Conservation (phyloP, 1,139 yeast genomes). For the Yamadazyma blattariae region DNA sequence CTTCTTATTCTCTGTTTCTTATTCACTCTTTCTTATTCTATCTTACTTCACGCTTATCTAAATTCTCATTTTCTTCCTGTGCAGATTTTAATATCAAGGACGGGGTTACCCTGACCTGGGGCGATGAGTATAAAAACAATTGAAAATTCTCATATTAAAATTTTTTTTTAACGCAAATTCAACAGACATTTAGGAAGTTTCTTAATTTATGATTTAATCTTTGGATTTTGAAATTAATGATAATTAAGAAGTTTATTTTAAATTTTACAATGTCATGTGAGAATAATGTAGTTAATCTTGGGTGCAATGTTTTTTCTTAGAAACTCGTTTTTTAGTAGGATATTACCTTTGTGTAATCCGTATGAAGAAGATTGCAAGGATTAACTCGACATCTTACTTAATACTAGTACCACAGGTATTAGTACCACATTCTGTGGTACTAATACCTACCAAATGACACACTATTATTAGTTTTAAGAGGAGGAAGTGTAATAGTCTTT, state of each 20-base stretch:
- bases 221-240: constrained; percentile 4
- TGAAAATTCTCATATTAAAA: no score
- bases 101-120: constrained; percentile 7
- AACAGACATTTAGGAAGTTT: constrained; percentile 53
- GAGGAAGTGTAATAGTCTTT: no score
- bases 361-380: constrained; percentile 80
- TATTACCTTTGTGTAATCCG: constrained; percentile 81
- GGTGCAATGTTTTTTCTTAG: constrained; percentile 68
- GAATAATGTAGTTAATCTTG: constrained; percentile 65
- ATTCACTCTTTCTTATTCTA: no score
- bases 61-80: no score
- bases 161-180: constrained; percentile 53
- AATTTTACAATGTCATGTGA: constrained; percentile 16
- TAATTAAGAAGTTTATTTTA: constrained; percentile 4
- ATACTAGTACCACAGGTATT: no score
- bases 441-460: no score
- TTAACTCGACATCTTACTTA: constrained; percentile 51
- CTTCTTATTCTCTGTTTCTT: no score
- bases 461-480: no score
- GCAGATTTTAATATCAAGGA: no score
- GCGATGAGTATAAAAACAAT: constrained; percentile 7
- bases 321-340: constrained; percentile 38
- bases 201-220: constrained; percentile 5
- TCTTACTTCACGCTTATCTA: no score
- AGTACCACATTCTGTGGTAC: no score